Conservation (phyloP, 2,329 filamentous ascomycete genomes). For the Beauveria varroae region DNA sequence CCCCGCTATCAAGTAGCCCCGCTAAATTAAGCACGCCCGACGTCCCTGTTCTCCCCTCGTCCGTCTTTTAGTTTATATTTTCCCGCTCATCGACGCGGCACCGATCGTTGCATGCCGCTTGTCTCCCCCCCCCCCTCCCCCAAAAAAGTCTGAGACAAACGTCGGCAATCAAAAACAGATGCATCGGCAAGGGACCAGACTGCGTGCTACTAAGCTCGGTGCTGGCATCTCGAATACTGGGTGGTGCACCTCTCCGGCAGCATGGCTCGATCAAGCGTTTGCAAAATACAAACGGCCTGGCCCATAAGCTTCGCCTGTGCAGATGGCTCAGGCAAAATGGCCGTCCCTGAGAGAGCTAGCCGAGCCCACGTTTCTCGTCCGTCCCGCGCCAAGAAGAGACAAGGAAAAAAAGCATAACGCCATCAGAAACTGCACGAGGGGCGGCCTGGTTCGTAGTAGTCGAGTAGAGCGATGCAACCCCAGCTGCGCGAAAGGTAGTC, state of each 20-base stretch:
- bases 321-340: neutral
- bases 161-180: too few species aligned
- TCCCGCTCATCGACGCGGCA: neutral
- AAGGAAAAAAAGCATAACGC: neutral
- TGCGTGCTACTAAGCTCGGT: too few species aligned
- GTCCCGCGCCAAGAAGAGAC: neutral
- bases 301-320: neutral
- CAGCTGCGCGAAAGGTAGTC: neutral
- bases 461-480: neutral
- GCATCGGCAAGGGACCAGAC: too few species aligned
- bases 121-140: too few species aligned
- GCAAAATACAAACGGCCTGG: neutral
- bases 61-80: neutral
- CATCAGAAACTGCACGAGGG: neutral
- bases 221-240: too few species aligned
- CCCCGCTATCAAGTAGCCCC: neutral
- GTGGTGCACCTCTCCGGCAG: neutral
- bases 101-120: too few species aligned
- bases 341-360: neutral
- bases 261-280: neutral
- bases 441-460: neutral
- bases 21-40: neutral
- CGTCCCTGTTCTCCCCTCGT: neutral
- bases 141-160: too few species aligned
- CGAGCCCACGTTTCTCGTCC: constrained; percentile 7